Evolutionary conservation across 768 basidiomycete genomes (phyloP).

Genomic region (Paxillus rubicundulus): DNA sequence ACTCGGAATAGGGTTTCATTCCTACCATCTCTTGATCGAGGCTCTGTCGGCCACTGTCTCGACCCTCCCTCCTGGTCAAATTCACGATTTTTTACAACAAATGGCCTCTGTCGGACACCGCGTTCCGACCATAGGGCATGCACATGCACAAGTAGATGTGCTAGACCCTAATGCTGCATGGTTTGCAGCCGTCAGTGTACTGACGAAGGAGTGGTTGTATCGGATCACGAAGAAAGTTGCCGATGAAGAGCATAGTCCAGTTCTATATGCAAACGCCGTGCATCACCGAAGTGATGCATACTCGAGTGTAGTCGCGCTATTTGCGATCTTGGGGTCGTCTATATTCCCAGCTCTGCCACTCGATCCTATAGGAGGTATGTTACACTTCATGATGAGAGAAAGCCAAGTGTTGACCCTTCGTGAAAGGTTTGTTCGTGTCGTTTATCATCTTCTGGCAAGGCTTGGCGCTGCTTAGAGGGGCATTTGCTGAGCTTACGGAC

Average conservation of each 20-base stretch:
- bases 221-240: conserved; percentile 87
- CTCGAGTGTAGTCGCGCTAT: conserved; percentile 86
- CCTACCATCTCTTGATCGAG: conserved; percentile 77
- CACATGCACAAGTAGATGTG: conserved; percentile 49
- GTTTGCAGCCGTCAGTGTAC: conserved; percentile 82
- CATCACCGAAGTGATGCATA: conserved; percentile 98
- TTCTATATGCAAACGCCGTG: conserved; percentile 91
- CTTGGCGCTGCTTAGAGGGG: conserved; percentile 58
- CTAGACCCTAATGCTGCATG: conserved; percentile 95
- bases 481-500: conserved; percentile 81
- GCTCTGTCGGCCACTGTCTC: conserved; percentile 65
- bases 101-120: conserved; percentile 54
- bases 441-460: conserved; percentile 84
- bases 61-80: conserved; percentile 59
- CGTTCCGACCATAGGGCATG: conserved; percentile 52
- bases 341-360: conserved; percentile 82
- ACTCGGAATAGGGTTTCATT: conserved; percentile 86
- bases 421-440: conserved; percentile 80
- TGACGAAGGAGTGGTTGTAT: conserved; percentile 92
- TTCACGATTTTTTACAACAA: conserved; percentile 61
- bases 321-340: conserved; percentile 90
- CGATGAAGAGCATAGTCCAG: conserved; percentile 85
- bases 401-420: neutral
- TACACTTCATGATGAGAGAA: neutral
- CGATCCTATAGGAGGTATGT: conserved; percentile 88